Conservation (phyloP, 495 filamentous ascomycete genomes). For the Bacidia gigantensis region DNA sequence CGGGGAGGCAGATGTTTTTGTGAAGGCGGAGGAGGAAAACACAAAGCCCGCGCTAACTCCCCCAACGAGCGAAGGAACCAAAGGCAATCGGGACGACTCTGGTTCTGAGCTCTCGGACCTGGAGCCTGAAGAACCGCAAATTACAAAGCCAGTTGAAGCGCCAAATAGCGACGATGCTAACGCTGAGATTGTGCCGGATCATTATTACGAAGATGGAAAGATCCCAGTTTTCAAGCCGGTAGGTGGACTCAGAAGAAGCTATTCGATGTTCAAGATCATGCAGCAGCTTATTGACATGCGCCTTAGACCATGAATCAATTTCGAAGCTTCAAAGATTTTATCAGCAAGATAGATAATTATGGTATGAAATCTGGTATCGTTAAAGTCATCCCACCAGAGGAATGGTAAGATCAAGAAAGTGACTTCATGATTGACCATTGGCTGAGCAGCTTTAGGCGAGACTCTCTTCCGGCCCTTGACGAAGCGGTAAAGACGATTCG, state of each 20-base stretch:
- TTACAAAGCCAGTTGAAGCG: neutral
- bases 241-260: slow-evolving; percentile 22
- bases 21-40: slow-evolving; percentile 15
- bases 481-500: slow-evolving; percentile 80
- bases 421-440: neutral
- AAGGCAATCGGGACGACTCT: slow-evolving; percentile 16
- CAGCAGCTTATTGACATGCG: neutral
- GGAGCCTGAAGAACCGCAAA: slow-evolving; percentile 26
- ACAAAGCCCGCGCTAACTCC: slow-evolving; percentile 20
- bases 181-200: slow-evolving; percentile 67
- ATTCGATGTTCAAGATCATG: slow-evolving; percentile 1
- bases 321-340: slow-evolving; percentile 74
- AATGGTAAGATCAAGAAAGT: slow-evolving; percentile 53
- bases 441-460: slow-evolving; percentile 35
- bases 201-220: slow-evolving; percentile 72
- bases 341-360: slow-evolving; percentile 78
- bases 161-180: slow-evolving; percentile 27
- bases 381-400: slow-evolving; percentile 84
- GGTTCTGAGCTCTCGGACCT: slow-evolving; percentile 24
- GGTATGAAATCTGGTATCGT: slow-evolving; percentile 96
- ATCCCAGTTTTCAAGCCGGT: slow-evolving; percentile 91
- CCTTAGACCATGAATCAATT: slow-evolving; percentile 79
- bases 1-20: slow-evolving; percentile 3
- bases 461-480: slow-evolving; percentile 60
- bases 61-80: slow-evolving; percentile 19